Base-by-base conservation (phyloP, 805 yeast genomes). In the Nakazawaea ishiwadae region DNA sequence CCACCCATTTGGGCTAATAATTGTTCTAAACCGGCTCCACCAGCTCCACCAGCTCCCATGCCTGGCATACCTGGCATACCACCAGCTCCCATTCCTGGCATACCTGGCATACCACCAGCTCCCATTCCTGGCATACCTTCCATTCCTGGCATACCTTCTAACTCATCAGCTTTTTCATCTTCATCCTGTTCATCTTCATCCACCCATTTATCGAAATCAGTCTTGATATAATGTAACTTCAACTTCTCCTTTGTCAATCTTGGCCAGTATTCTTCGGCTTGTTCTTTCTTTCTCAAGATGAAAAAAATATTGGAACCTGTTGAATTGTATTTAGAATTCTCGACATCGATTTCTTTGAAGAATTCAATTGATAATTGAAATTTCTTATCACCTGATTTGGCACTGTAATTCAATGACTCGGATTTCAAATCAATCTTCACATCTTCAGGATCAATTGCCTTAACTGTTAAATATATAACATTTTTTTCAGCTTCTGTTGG, bases 171-270 rank as follows among this genome's bases (percentile, higher is more conserved):
- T 31, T 71, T 82, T 9, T 68, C 71, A 39, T 63, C 69, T 44
- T 80, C 90, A 31, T 87, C 89, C 66, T 91, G 99, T 66, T 91
- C 99, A 59, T 91, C 99, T 69, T 91, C 98, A 59, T 91, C 99
- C 31, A 86, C 96, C 99, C 99, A 91, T 63, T 82, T 86, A 68
- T 90, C 96, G 58, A 91, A 91, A 59, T 91, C 98, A 11, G 99
- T 91, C 71, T 86, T 85, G 59, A 91, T 77, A 64, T 76, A 86
- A 50, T 81, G 87, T 47, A 73, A 76, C 60, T 81, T 88, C 56
- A 75, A 71, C 69, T 89, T 87, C 54, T 84, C 90, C 66, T 89
- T 90, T 43, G 90, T 84, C 60, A 91, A 74, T 58, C 98, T 79
- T 52, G 99, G 98, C 99, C 99, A 91, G 72, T 65, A 91, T 58